These are phyloP conservation scores for Saccharomycopsis microspora DNA, from an alignment of 805 yeast genomes.

Conservation along the genomic window DNA sequence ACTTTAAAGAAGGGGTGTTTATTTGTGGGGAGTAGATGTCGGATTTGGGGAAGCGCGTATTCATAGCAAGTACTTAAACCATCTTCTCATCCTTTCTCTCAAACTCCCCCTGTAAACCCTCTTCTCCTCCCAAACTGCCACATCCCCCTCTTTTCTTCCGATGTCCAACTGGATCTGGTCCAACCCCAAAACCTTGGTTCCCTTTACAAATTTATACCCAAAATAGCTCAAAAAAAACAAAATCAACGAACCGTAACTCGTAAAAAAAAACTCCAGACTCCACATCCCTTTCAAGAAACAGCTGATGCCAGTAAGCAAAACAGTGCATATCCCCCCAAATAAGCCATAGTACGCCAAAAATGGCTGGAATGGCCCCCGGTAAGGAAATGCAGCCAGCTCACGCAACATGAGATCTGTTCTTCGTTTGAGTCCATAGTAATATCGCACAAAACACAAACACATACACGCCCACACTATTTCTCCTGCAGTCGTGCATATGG, in stretches of 20 bases:
- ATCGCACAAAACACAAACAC: slow-evolving; percentile 44
- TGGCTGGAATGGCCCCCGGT: slow-evolving; percentile 60
- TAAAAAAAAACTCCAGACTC: slow-evolving; percentile 50
- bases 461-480: slow-evolving; percentile 59
- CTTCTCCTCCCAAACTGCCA: slow-evolving; percentile 74
- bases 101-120: slow-evolving; percentile 26
- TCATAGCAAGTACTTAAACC: not conserved
- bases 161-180: slow-evolving; percentile 74
- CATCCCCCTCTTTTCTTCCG: slow-evolving; percentile 76
- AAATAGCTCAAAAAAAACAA: slow-evolving; percentile 39
- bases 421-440: slow-evolving; percentile 39
- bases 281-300: slow-evolving; percentile 47
- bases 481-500: slow-evolving; percentile 52
- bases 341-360: slow-evolving; percentile 54
- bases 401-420: slow-evolving; percentile 46
- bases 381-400: slow-evolving; percentile 43
- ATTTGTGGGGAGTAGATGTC: too few relatives aligned
- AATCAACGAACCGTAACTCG: slow-evolving; percentile 53
- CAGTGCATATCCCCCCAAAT: slow-evolving; percentile 37
- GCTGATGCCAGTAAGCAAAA: slow-evolving; percentile 49
- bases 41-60: too few relatives aligned
- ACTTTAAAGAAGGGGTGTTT: too few relatives aligned
- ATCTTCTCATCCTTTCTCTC: slow-evolving; percentile 18
- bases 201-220: slow-evolving; percentile 45
- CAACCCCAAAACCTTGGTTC: slow-evolving; percentile 54